Base-by-base conservation (phyloP, 2,329 filamentous ascomycete genomes). In the Fusarium anguioides region DNA sequence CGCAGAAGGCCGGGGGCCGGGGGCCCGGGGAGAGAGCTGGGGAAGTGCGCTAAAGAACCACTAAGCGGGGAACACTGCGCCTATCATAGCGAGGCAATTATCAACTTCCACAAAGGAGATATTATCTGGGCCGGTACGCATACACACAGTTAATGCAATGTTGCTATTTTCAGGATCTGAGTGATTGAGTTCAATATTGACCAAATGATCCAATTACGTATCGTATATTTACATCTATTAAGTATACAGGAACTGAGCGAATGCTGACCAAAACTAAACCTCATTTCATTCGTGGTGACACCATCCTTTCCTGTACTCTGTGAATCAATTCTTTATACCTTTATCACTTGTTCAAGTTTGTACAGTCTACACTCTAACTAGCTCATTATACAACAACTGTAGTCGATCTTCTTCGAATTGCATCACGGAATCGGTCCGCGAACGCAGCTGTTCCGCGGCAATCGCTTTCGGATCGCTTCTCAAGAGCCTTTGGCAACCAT, bases 401-500 rank as follows among this genome's bases (percentile, higher is more conserved):
- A 9, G 66, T 68, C 24, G 46, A 37, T 10, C 79, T 78, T 54
- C 75, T 76, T 42, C 78, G 75, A 71, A 87, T 68, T 0, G 85
- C 84, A 26, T 78, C 75, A 68, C 80, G 81, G 71, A 88, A 88
- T 45, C 80, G 74, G 44, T 84, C 80, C 4, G 86, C 86, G 76
- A 86, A 87, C 6, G 79, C 78, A 24, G 81, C 75, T 4, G 83
- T 86, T 26, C 82, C 82, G 48, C 74, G 74, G 67, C 87, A 90
- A 54, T 86, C 84, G 74, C 86, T 89, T 57, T 81, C 75, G 20
- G 77, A 72, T 63, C 82, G 79, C 76, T 84, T 88, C 39, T 86
- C 80, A 69, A 87, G 69, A 4, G 87, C 87, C 65, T 84, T 76
- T 0, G 86, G 84, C 75, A 90, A 72, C 86, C 87, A 93, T 66